phyloP scores from a whole-genome alignment of 2,329 filamentous ascomycete genomes.

The Aureobasidium sp. region DNA sequence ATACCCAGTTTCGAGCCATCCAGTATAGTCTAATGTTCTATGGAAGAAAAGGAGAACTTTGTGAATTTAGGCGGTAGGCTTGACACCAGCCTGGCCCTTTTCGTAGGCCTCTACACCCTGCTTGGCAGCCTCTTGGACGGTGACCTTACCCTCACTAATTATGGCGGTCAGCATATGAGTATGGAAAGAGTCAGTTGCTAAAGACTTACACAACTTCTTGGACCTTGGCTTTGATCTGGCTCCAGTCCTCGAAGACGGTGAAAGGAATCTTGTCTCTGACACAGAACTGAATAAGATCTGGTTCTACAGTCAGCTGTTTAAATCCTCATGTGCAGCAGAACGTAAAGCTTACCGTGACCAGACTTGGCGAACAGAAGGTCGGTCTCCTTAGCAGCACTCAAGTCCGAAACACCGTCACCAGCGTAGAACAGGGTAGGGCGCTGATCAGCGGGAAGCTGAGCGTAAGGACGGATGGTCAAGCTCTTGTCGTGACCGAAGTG shows the following conservation, averaged over 20 bases:
- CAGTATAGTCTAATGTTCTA: neutral
- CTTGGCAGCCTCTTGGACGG: slow-evolving; percentile 60
- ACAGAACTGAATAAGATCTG: slow-evolving; percentile 82
- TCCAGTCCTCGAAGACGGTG: slow-evolving; percentile 79
- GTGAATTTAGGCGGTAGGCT: neutral
- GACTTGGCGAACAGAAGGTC: slow-evolving; percentile 91
- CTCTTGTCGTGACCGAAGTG: slow-evolving; percentile 97
- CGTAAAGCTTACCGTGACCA: slow-evolving; percentile 57
- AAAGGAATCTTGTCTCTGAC: slow-evolving; percentile 78
- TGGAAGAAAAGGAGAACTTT: neutral
- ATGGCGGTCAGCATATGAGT: neutral
- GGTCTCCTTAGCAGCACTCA: slow-evolving; percentile 86
- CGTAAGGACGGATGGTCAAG: slow-evolving; percentile 81
- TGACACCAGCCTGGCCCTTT: slow-evolving; percentile 33
- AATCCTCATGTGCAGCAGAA: neutral
- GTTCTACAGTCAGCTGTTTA: slow-evolving; percentile 13
- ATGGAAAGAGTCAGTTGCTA: too few species aligned
- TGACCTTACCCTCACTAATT: slow-evolving; percentile 56
- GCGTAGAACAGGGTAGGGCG: slow-evolving; percentile 88
- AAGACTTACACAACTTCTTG: slow-evolving; percentile 55
- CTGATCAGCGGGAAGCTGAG: slow-evolving; percentile 55
- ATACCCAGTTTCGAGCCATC: neutral
- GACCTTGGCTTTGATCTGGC: slow-evolving; percentile 65
- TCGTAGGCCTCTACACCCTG: slow-evolving; percentile 41
- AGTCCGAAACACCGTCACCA: slow-evolving; percentile 86